phyloP scores from a whole-genome alignment of 805 yeast genomes.

The Candida rishiriensis region DNA sequence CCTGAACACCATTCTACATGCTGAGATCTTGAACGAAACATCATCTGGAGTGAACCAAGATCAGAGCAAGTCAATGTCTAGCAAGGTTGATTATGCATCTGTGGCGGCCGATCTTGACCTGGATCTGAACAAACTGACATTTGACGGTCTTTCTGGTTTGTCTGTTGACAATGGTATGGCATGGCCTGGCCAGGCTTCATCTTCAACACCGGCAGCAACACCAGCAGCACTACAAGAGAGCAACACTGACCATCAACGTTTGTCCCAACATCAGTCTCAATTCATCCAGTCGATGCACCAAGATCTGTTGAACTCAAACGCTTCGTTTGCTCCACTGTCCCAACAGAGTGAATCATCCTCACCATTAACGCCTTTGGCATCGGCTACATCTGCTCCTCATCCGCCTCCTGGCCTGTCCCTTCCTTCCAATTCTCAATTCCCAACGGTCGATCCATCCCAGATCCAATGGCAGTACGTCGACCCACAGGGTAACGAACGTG shows the following conservation, averaged over 20 bases:
- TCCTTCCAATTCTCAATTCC: constrained; percentile 3
- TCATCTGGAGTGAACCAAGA: too few species aligned
- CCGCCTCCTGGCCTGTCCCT: constrained; percentile 17
- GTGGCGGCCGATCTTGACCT: not conserved
- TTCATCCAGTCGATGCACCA: constrained; percentile 1
- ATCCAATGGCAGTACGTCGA: constrained; percentile 73
- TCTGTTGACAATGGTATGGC: too few species aligned
- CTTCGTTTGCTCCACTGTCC: not conserved
- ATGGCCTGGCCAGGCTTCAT: too few species aligned
- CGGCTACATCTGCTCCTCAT: not conserved
- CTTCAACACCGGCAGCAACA: not conserved
- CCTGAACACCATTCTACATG: constrained; percentile 11
- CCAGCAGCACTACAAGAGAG: not conserved
- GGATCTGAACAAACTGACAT: constrained; percentile 2
- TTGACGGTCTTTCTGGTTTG: not conserved
- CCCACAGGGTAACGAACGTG: constrained; percentile 65
- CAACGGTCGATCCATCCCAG: constrained; percentile 22
- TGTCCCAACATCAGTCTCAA: too few species aligned
- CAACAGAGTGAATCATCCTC: not conserved
- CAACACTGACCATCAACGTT: not conserved
- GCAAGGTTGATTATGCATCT: too few species aligned
- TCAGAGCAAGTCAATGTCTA: too few species aligned
- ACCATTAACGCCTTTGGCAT: constrained; percentile 1
- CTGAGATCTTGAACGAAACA: constrained; percentile 12
- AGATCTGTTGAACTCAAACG: not conserved